Evolutionary conservation across 768 basidiomycete species (phyloP).

Genomic region (Amanita muscaria): DNA sequence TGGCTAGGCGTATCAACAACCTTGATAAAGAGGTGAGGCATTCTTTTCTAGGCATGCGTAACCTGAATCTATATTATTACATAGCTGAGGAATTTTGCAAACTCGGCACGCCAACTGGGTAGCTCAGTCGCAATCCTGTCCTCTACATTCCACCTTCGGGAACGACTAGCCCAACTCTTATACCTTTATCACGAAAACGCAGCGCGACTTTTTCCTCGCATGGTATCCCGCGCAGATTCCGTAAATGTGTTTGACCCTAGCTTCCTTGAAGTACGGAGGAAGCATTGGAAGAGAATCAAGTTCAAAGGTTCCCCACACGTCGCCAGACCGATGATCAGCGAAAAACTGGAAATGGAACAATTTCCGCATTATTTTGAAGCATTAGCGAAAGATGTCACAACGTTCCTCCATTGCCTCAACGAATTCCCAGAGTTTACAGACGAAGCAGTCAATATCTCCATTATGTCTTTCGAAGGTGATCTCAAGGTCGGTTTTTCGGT

Average conservation of each 20-base stretch:
- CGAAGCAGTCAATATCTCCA: conserved; percentile 60
- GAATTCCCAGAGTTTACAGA: conserved; percentile 76
- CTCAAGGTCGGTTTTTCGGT: conserved; percentile 38
- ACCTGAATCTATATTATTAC: conserved; percentile 2
- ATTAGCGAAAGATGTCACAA: conserved; percentile 57
- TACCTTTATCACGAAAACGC: conserved; percentile 71
- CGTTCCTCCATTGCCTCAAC: conserved; percentile 62
- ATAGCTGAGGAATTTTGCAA: conserved; percentile 70
- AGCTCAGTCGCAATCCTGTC: conserved; percentile 72
- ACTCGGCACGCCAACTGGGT: conserved; percentile 68
- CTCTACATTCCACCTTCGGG: conserved; percentile 62
- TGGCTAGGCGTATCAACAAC: conserved; percentile 43
- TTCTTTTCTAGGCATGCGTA: conserved; percentile 1
- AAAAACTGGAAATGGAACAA: conserved; percentile 52
- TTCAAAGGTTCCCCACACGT: conserved; percentile 40
- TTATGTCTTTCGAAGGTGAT: conserved; percentile 60
- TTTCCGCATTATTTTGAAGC: conserved; percentile 58
- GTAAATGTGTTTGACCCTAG: conserved; percentile 26
- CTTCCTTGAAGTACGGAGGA: conserved; percentile 21
- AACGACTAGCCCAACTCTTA: conserved; percentile 57
- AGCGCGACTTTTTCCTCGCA: conserved; percentile 67
- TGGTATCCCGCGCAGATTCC: conserved; percentile 36
- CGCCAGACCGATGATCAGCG: conserved; percentile 42
- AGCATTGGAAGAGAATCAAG: conserved; percentile 22
- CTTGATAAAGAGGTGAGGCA: conserved; percentile 52